Percentiles rank a stretch among this genome's conserved stretches.
Evolutionary conservation across 2,329 filamentous ascomycete species (phyloP).

Genomic region (Stagonosporopsis vannaccii): DNA sequence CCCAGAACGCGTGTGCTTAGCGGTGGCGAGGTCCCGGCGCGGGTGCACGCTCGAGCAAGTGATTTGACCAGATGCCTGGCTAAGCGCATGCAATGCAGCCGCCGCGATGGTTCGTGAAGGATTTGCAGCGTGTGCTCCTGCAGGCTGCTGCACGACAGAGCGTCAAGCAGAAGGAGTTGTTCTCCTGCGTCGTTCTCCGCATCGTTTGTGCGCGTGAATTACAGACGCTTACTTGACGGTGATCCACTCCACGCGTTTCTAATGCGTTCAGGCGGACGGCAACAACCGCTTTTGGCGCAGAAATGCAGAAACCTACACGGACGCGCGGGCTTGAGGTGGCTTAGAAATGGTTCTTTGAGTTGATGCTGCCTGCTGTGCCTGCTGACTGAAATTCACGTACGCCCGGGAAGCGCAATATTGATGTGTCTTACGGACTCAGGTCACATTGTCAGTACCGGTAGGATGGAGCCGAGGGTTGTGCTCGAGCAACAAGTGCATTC

Average conservation of each 20-base stretch:
- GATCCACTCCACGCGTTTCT: constrained; percentile 16
- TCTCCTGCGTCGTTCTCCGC: background rate
- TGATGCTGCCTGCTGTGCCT: constrained; percentile 1
- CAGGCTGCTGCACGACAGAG: constrained; percentile 19
- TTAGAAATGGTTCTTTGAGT: background rate
- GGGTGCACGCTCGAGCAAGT: constrained; percentile 20
- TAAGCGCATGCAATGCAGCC: constrained; percentile 29
- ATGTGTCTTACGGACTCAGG: background rate
- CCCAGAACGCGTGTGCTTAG: constrained; percentile 29
- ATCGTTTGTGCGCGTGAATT: constrained; percentile 8
- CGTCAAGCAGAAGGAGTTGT: constrained; percentile 3
- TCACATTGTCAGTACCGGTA: background rate
- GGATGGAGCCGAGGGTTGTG: background rate
- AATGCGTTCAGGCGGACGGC: constrained; percentile 1
- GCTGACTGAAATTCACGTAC: background rate
- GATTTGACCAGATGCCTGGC: constrained; percentile 16
- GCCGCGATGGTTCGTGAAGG: constrained; percentile 23
- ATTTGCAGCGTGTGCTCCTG: constrained; percentile 20
- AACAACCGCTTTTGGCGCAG: background rate
- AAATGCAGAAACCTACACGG: constrained; percentile 5
- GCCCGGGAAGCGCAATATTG: background rate
- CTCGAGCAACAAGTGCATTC: constrained; percentile 2
- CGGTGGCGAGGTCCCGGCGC: constrained; percentile 19
- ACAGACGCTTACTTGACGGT: constrained; percentile 6
- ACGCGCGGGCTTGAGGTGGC: background rate